Evolutionary conservation across 352 stramenopile genomes (phyloP).

Genomic region (Halophytophthora polymorphica): DNA sequence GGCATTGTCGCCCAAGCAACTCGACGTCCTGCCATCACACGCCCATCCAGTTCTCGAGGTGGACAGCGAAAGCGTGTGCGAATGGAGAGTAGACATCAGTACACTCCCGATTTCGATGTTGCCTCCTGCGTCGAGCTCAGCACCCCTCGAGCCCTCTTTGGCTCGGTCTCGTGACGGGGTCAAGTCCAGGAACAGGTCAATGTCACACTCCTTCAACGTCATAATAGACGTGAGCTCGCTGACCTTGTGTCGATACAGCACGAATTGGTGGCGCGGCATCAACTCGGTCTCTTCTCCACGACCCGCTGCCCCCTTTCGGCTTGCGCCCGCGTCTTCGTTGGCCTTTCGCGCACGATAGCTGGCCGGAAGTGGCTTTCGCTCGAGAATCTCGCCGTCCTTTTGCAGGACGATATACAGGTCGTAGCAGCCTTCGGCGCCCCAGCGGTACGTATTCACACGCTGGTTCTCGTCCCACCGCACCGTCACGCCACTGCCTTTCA

Average conservation of each 20-base stretch:
- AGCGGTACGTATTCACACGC: constrained; percentile 82
- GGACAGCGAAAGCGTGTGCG: constrained; percentile 46
- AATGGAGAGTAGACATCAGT: constrained; percentile 47
- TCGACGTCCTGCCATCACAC: constrained; percentile 56
- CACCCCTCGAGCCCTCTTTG: neutral
- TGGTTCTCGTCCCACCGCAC: constrained; percentile 82
- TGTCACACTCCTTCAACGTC: constrained; percentile 47
- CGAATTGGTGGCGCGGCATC: constrained; percentile 52
- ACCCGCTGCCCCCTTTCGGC: neutral
- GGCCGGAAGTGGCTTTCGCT: constrained; percentile 50
- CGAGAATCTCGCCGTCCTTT: constrained; percentile 37
- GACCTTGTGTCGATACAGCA: constrained; percentile 60
- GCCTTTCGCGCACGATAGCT: constrained; percentile 13
- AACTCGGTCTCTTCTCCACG: constrained; percentile 13
- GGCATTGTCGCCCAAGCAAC: constrained; percentile 58
- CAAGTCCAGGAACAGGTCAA: constrained; percentile 56
- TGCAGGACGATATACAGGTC: constrained; percentile 72
- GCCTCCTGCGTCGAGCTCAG: neutral
- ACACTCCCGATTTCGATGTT: constrained; percentile 13
- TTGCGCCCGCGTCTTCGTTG: constrained; percentile 1
- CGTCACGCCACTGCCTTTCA: constrained; percentile 74
- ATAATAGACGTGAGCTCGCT: constrained; percentile 41
- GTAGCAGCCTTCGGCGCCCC: constrained; percentile 74
- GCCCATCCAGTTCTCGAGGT: constrained; percentile 65
- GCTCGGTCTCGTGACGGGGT: constrained; percentile 13